Base-by-base conservation (phyloP, 1,284 basidiomycete species). In the Moniliella sp. region DNA sequence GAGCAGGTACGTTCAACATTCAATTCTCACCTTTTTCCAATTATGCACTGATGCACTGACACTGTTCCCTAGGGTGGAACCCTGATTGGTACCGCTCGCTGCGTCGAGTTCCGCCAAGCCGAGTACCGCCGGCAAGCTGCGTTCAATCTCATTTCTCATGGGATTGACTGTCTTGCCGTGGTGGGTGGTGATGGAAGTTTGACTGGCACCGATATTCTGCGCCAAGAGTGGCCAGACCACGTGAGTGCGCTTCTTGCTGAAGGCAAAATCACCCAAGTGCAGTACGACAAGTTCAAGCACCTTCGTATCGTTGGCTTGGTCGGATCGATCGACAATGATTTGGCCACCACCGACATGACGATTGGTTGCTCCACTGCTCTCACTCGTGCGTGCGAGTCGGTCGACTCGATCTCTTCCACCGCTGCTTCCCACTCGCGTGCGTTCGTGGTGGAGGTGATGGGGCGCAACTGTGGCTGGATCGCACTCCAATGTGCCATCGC, bases 381-480 rank as follows among this genome's bases (percentile, higher is more conserved):
- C 18, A 80, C 88, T 50, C 73, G 91, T 26, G 97, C 94, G 39
- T 94, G 86, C 62, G 91, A 97, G 62, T 74, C 84, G 11, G 80
- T 99, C 60, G 88, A 99, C 62, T 86, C 83, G 42, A 94, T 99
- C 63, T 88, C 86, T 44, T 88, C 84, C 4, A 97, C 88, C 1
- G 88, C 88, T 8, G 74, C 73, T 36, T 88, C 82, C 33, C 88
- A 99, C 62, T 91, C 83, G 9, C 73, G 91, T 43, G 91, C 91
- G 0, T 99, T 99, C 62, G 88, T 97, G 30, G 71, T 99, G 18
- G 91, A 97, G 61, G 88, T 97, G 40, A 99, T 97, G 91, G 91
- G 91, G 15, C 68, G 88, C 30, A 80, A 94, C 58, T 97, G 91
- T 59, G 91, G 91, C 21, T 97, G 86, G 91, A 69, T 97, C 15